Base-by-base conservation (phyloP, 208 protist species). In the Wallacemonas collosoma region DNA sequence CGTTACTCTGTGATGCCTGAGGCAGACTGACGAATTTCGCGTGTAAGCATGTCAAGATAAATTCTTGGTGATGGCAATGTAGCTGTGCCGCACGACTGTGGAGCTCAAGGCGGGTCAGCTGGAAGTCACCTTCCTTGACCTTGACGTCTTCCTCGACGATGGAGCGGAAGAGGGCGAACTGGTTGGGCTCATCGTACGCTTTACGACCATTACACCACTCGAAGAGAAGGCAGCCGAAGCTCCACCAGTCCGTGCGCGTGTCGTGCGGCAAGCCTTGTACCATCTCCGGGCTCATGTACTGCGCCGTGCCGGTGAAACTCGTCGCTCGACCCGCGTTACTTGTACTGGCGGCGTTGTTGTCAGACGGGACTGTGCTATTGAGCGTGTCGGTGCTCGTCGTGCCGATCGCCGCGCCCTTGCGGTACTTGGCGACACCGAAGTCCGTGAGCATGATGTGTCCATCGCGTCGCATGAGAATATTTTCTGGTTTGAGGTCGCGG, bases 211-310 rank as follows among this genome's bases (percentile, higher is more conserved):
- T 93, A 38, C 93, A 73, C 95, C 98, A 98, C 86, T 99, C 97
- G 77, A 97, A 98, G 4, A 99, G 81, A 3, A 98, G 81, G 57
- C 95, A 97, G 54, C 97, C 97, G 75, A 95, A 98, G 73, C 88
- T 94, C 96, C 97, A 99, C 97, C 97, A 99, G 81, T 99, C 97
- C 9, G 97, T 97, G 64, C 91, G 85, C 8, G 80, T 84, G 79
- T 95, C 95, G 76, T 97, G 91, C 26, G 90, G 83, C 17, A 87
- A 45, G 26, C 93, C 91, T 41, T 90, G 79, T 35, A 97, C 85
- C 85, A 97, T 93, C 73, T 97, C 95, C 41, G 97, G 97, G 38
- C 93, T 97, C 83, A 99, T 95, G 81, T 98, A 99, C 71, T 96
- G 94, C 47, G 94, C 90, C 66, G 97, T 98, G 44, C 97, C 97